Base-by-base conservation (phyloP, 2,329 filamentous ascomycete genomes). In the Teratosphaeria nubilosa region DNA sequence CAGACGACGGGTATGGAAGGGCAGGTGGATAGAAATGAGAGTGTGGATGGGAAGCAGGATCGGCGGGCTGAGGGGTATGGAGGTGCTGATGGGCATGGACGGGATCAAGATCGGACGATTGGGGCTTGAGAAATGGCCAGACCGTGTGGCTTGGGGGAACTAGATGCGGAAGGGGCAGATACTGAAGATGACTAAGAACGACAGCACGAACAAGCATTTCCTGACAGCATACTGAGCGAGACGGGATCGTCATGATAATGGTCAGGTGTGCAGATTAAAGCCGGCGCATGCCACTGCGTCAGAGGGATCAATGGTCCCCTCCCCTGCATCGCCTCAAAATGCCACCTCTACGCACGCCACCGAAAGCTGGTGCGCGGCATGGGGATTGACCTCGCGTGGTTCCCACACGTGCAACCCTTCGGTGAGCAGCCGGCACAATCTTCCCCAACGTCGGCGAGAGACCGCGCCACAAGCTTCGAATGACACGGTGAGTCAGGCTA, bases 71-170 rank as follows among this genome's bases (percentile, higher is more conserved):
- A 73, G 61, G 71, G 70, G 24, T 74, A 70, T 59, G 70, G 74
- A 60, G 72, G 70, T 52, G 37, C 14, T 32, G 32, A 54, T 54
- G 41, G 41, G n/a, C 41, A 48, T 48, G 70, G 71, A 58, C 65
- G 70, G 55, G 74, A 73, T 74, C 78, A 72, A 77, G 73, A 70
- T 59, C 60, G 66, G 59, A 67, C 66, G 53, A 74, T 85, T 71
- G 82, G 82, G 37, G 82, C 76, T 45, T 62, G 53, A 60, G 3
- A n/a, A 20, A 10, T n/a, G 41, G n/a, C 16, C 41, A 10, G 16
- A 22, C 2, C 9, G 5, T n/a, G 20, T 2, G 41, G 20, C 9
- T 41, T 14, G 34, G 13, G 13, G 5, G 16, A 14, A 14, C 5
- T 11, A 41, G 3, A 41, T 41, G 16, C 2, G 5, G 27, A 30